phyloP scores from a whole-genome alignment of 2,329 filamentous ascomycete species.

The Colletotrichum trifolii region DNA sequence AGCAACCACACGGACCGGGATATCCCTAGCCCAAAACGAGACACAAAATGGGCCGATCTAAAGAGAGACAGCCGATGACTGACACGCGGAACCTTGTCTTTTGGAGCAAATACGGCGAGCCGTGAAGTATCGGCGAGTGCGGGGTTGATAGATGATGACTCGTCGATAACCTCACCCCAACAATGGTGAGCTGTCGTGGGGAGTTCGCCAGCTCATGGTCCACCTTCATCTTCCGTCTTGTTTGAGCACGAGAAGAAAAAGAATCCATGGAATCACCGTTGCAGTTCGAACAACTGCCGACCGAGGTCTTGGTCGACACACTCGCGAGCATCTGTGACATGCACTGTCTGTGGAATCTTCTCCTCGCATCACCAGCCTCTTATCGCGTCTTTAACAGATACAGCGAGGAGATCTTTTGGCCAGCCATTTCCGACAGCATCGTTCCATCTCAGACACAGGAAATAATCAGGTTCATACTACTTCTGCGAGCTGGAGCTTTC shows the following conservation, averaged over 20 bases:
- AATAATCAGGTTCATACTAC: constrained; percentile 15
- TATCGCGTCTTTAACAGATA: constrained; percentile 23
- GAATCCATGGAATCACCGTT: background rate
- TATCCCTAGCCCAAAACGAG: background rate
- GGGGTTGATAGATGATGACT: constrained; percentile 11
- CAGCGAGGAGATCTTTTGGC: constrained; percentile 20
- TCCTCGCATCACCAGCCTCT: constrained; percentile 16
- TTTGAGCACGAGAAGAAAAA: background rate
- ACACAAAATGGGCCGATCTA: no score
- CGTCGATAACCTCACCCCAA: background rate
- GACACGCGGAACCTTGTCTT: constrained; percentile 8
- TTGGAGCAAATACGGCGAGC: background rate
- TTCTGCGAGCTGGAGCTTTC: constrained; percentile 19
- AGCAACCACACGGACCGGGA: background rate
- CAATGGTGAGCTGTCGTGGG: background rate
- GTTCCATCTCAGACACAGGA: constrained; percentile 25
- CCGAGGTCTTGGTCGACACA: constrained; percentile 25
- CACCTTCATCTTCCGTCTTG: background rate
- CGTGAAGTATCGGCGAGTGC: constrained; percentile 9
- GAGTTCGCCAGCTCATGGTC: background rate
- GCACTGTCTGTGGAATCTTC: constrained; percentile 24
- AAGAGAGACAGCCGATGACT: no score
- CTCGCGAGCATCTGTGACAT: constrained; percentile 20
- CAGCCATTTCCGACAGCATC: background rate
- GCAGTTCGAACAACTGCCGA: constrained; percentile 17